phyloP scores from a whole-genome alignment of 176 grass and related monocot species.

The Avena sativa region DNA sequence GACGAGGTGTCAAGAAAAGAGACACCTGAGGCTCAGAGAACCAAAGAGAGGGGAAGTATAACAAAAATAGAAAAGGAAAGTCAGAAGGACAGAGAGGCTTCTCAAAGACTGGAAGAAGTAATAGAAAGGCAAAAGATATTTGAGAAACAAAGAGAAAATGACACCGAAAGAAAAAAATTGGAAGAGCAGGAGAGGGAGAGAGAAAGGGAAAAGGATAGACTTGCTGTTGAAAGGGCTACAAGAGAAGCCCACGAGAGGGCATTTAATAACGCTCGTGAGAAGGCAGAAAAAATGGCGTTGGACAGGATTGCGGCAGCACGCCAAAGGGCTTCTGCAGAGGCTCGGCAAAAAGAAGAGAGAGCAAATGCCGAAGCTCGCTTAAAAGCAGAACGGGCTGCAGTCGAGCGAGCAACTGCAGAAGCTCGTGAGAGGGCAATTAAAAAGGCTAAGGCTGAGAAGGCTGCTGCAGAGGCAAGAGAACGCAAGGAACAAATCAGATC shows the following conservation, averaged over 20 bases:
- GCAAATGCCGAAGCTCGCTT: constrained; percentile 61
- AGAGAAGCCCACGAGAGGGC: constrained; percentile 72
- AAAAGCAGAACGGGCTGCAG: constrained; percentile 86
- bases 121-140: constrained; percentile 64
- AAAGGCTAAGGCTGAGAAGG: constrained; percentile 80
- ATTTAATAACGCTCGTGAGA: constrained; percentile 72
- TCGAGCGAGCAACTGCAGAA: constrained; percentile 88
- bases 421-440: constrained; percentile 84
- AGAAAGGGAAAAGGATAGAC: constrained; percentile 85
- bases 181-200: constrained; percentile 73
- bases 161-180: constrained; percentile 53
- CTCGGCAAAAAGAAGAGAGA: constrained; percentile 74
- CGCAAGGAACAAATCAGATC: constrained; percentile 67
- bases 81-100: constrained; percentile 46
- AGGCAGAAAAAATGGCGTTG: constrained; percentile 74
- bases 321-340: constrained; percentile 72
- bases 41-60: constrained; percentile 51
- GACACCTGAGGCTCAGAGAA: constrained; percentile 31
- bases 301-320: constrained; percentile 75
- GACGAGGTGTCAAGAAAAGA: constrained; percentile 45
- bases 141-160: constrained; percentile 61
- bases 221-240: constrained; percentile 90
- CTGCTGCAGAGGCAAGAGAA: constrained; percentile 71
- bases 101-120: constrained; percentile 52
- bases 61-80: constrained; percentile 48